Base-by-base conservation (phyloP, 2,329 filamentous ascomycete species). In the Arthrinium phaeospermum region DNA sequence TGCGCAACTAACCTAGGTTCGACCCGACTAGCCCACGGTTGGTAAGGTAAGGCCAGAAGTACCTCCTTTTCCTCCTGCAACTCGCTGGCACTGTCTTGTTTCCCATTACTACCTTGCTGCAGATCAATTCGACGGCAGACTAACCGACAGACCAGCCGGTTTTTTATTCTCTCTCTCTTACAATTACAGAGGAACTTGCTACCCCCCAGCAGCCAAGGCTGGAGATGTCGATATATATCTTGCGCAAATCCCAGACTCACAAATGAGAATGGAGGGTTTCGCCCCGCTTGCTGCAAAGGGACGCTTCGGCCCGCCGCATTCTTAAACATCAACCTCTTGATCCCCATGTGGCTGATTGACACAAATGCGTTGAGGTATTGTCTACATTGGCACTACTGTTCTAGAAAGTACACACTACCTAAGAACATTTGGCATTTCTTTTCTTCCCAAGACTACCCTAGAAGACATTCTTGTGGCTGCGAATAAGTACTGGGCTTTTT, bases 271-370 rank as follows among this genome's bases (percentile, higher is more conserved):
- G 14, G 30, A 61, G 30, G 19, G 22, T 30, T 53, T 19, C 53
- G 53, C 30, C 53, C 53, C 53, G 53, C 53, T 37, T 37, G 30
- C 53, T 61, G 53, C 53, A 61, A 22, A 64, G 57, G 57, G 34
- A 64, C 57, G 57, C 57, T 64, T 64, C 57, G 57, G 57, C 57
- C 57, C 57, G 57, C 57, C 57, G 57, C 57, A 41, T 41, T 41
- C 53, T 61, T 37, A 27, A 37, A 34, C 24, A 13, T 30, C 16
- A 30, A 19, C 14, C 27, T 34, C 27, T 22, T 27, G n/a, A 13
- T 27, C n/a, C 47, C 24, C 51, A 5, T 8, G 51, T 57, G 27
- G 51, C 27, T 30, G 27, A 22, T 37, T 61, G 53, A 34, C n/a
- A 61, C 30, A 57, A 57, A 27, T 12, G 24, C 37, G 10, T 41